Conservation (phyloP, 1,284 basidiomycete genomes). For the Boletus smithii region DNA sequence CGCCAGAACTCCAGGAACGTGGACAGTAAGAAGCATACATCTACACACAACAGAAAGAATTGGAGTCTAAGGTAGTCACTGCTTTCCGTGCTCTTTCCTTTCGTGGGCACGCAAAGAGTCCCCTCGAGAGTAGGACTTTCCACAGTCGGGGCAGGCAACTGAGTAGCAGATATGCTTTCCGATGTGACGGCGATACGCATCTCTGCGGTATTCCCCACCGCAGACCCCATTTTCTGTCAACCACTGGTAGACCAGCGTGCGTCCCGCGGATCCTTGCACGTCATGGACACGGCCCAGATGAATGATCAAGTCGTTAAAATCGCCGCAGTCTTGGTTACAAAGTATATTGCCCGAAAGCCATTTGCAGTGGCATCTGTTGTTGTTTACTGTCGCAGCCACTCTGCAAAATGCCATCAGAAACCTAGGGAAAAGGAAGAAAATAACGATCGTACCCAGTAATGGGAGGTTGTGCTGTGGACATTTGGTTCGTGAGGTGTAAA, state of each 20-base stretch:
- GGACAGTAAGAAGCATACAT: no score
- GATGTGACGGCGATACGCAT: slow-evolving; percentile 7
- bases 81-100: neutral
- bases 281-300: slow-evolving; percentile 3
- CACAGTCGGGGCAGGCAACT: slow-evolving; percentile 4
- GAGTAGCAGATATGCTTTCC: neutral
- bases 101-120: slow-evolving; percentile 9
- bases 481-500: neutral
- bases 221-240: neutral
- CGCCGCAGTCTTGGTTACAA: neutral
- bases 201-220: neutral
- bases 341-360: neutral
- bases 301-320: slow-evolving; percentile 6
- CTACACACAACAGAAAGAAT: neutral
- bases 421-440: neutral
- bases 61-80: no score
- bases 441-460: neutral
- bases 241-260: slow-evolving; percentile 8
- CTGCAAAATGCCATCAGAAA: slow-evolving; percentile 8
- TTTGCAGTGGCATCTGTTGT: neutral
- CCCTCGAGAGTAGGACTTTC: slow-evolving; percentile 8
- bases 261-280: neutral
- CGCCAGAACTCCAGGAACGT: no score
- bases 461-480: neutral
- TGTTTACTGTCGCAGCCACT: neutral